Evolutionary conservation across 768 basidiomycete genomes (phyloP).

Genomic region (Tulasnella calospora): DNA sequence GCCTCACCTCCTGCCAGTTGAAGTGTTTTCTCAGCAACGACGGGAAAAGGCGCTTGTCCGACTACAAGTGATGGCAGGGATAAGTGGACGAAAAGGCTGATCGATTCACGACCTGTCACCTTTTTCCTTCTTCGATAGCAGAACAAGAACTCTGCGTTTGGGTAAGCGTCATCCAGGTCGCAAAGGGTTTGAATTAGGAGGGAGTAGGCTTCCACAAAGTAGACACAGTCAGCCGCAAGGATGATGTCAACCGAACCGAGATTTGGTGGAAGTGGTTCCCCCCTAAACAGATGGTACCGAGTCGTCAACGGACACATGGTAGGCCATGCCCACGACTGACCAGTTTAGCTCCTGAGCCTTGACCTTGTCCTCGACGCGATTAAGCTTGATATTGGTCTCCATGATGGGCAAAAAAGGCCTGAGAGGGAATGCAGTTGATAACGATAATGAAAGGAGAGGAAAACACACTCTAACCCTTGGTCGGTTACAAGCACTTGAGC

Average conservation of each 20-base stretch:
- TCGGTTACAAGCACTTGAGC: conserved; percentile 74
- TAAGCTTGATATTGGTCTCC: conserved; percentile 64
- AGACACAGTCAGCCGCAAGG: conserved; percentile 91
- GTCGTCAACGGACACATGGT: neutral
- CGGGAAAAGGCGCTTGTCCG: conserved; percentile 80
- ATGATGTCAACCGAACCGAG: conserved; percentile 56
- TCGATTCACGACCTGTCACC: conserved; percentile 41
- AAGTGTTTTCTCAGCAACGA: conserved; percentile 69
- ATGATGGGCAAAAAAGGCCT: conserved; percentile 78
- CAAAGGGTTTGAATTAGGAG: conserved; percentile 74
- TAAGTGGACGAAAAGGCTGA: neutral
- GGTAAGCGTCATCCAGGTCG: conserved; percentile 46
- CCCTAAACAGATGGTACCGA: neutral
- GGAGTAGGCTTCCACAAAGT: conserved; percentile 90
- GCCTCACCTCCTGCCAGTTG: conserved; percentile 57
- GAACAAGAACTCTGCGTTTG: conserved; percentile 67
- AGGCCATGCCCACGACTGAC: conserved; percentile 40
- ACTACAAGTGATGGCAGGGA: conserved; percentile 43
- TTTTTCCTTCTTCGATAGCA: conserved; percentile 93
- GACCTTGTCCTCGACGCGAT: conserved; percentile 52
- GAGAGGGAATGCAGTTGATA: neutral
- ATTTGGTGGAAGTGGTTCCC: neutral
- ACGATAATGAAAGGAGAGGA: neutral
- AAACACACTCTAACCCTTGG: conserved; percentile 60
- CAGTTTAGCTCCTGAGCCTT: conserved; percentile 74